phyloP scores from a whole-genome alignment of 1,284 basidiomycete species.

The Pascua guehoae region DNA sequence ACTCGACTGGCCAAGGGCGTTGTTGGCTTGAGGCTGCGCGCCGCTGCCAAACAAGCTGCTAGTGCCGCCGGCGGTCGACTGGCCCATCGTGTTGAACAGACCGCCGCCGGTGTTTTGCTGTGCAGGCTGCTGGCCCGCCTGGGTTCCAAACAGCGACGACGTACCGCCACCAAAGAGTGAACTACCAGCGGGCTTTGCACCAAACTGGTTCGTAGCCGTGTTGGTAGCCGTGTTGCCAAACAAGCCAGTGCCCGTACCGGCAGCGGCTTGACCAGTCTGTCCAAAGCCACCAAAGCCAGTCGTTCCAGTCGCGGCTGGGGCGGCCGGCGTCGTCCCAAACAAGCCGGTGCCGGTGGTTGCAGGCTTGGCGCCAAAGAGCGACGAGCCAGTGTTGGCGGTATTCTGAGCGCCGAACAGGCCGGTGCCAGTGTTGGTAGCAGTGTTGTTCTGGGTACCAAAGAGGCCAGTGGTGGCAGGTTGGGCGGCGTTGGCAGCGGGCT shows the following conservation, averaged over 20 bases:
- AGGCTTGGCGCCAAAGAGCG: slow-evolving; percentile 55
- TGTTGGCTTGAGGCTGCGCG: slow-evolving; percentile 11
- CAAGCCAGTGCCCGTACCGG: slow-evolving; percentile 16
- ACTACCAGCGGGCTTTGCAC: slow-evolving; percentile 21
- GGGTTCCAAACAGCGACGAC: slow-evolving; percentile 53
- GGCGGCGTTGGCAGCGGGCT: slow-evolving; percentile 26
- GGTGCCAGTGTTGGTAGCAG: slow-evolving; percentile 21
- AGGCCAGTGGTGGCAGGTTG: slow-evolving; percentile 41
- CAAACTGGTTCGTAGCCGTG: slow-evolving; percentile 21
- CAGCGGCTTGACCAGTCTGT: slow-evolving; percentile 15
- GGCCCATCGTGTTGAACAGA: slow-evolving; percentile 16
- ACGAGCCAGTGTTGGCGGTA: slow-evolving; percentile 35
- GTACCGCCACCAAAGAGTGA: slow-evolving; percentile 23
- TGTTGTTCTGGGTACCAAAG: slow-evolving; percentile 50
- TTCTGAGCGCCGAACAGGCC: slow-evolving; percentile 51
- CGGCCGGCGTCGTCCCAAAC: slow-evolving; percentile 39
- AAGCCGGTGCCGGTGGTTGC: slow-evolving; percentile 45
- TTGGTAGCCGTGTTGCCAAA: slow-evolving; percentile 22
- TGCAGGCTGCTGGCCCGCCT: slow-evolving; percentile 34
- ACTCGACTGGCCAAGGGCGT: slow-evolving; percentile 37
- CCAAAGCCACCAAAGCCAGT: slow-evolving; percentile 31
- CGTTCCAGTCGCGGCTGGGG: slow-evolving; percentile 23
- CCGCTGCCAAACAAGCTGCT: slow-evolving; percentile 31
- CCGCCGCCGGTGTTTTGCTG: slow-evolving; percentile 8
- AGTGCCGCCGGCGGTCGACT: slow-evolving; percentile 16